Percentiles rank a stretch among this genome's conserved stretches.
phyloP scores from a whole-genome alignment of 768 basidiomycete species.

The Tulasnella sp. region DNA sequence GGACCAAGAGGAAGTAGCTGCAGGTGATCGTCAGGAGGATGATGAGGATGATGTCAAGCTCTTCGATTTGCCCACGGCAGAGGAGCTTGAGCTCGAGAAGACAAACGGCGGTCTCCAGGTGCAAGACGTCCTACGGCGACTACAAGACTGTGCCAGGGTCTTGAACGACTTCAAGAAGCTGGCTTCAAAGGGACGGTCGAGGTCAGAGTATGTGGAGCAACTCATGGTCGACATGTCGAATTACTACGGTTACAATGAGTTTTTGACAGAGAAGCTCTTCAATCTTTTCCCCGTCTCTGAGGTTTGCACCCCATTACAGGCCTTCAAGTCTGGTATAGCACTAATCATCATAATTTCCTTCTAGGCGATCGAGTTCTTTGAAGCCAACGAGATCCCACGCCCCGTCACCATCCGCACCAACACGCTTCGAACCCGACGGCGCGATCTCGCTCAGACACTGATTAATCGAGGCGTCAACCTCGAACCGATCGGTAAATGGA shows the following conservation, averaged over 20 bases:
- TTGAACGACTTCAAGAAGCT: conserved; percentile 60
- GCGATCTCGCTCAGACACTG: conserved; percentile 87
- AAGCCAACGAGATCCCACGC: conserved; percentile 88
- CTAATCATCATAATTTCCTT: too few species aligned
- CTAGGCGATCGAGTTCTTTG: conserved; percentile 95
- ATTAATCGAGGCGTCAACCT: conserved; percentile 95
- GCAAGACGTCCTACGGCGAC: conserved; percentile 62
- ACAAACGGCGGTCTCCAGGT: conserved; percentile 57
- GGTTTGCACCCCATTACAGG: conserved; percentile 34
- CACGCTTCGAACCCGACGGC: conserved; percentile 82
- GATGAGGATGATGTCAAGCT: conserved; percentile 31
- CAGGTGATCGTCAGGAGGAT: conserved; percentile 33
- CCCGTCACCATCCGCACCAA: conserved; percentile 98
- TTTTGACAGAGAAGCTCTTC: conserved; percentile 89
- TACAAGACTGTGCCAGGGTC: conserved; percentile 64
- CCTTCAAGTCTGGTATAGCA: neutral
- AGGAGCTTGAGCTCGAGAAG: conserved; percentile 64
- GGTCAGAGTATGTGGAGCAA: conserved; percentile 84
- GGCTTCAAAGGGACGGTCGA: conserved; percentile 60
- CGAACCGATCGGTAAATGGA: conserved; percentile 99
- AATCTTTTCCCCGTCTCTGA: conserved; percentile 86
- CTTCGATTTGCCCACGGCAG: conserved; percentile 57
- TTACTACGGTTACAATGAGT: conserved; percentile 97
- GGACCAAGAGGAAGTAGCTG: conserved; percentile 32
- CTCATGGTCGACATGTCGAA: conserved; percentile 79